phyloP scores from a whole-genome alignment of 2,329 filamentous ascomycete species.

The Ceratocystis variospora region DNA sequence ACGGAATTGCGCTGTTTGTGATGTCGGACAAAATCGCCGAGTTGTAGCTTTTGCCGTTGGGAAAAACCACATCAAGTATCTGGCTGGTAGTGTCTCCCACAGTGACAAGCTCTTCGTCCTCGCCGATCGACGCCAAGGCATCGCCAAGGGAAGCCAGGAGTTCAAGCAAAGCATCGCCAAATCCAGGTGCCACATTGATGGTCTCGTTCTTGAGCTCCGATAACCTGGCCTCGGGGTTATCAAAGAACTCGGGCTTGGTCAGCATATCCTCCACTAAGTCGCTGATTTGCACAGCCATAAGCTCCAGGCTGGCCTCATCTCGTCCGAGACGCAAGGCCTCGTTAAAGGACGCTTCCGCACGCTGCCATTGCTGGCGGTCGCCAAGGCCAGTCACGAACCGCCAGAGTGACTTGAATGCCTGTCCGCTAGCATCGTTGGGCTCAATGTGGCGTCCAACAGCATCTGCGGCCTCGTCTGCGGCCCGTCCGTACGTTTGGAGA shows the following conservation, averaged over 20 bases:
- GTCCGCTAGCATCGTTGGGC: conserved; percentile 59
- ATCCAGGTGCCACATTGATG: conserved; percentile 43
- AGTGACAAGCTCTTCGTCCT: conserved; percentile 59
- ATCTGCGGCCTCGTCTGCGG: conserved; percentile 51
- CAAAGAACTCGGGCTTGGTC: conserved; percentile 75
- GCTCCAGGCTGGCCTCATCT: conserved; percentile 70
- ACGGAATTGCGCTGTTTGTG: conserved; percentile 66
- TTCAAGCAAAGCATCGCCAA: conserved; percentile 11
- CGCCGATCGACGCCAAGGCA: conserved; percentile 50
- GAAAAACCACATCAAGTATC: conserved; percentile 57
- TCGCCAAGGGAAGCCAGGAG: conserved; percentile 21
- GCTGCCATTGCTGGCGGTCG: conserved; percentile 58
- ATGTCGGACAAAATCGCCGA: conserved; percentile 59
- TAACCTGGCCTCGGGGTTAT: conserved; percentile 49
- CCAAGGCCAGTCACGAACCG: conserved; percentile 67
- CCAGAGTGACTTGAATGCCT: conserved; percentile 70
- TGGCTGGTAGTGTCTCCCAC: conserved; percentile 53
- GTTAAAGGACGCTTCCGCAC: conserved; percentile 53
- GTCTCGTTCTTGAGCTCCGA: conserved; percentile 38
- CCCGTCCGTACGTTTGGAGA: conserved; percentile 61
- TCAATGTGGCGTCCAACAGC: conserved; percentile 57
- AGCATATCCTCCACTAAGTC: conserved; percentile 66
- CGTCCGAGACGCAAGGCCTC: conserved; percentile 59
- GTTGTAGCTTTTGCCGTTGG: conserved; percentile 48
- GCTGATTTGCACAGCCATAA: conserved; percentile 58